These are phyloP conservation scores for Camelina neglecta DNA, from an alignment of 345 rosid species.

Conservation along the genomic window DNA sequence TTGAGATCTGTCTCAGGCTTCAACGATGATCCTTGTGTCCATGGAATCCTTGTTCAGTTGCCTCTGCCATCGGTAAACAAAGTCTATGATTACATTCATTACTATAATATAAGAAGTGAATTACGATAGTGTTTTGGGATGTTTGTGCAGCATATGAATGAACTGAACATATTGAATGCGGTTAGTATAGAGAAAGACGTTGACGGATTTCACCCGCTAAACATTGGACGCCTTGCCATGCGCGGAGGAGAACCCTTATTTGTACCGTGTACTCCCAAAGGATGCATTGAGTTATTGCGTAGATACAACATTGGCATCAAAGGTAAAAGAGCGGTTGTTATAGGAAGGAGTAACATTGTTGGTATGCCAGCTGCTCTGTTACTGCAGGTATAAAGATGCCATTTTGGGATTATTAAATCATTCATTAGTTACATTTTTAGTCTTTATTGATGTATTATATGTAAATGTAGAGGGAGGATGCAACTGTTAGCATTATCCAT, in stretches of 20 bases:
- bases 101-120: background rate
- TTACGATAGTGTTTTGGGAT: background rate
- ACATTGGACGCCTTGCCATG: conserved; percentile 72
- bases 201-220: conserved; percentile 83
- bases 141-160: conserved; percentile 73
- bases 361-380: conserved; percentile 89
- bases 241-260: conserved; percentile 77
- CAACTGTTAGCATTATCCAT: conserved; percentile 73
- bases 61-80: conserved; percentile 70
- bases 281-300: conserved; percentile 78
- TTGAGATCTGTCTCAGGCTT: conserved; percentile 59
- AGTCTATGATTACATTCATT: background rate
- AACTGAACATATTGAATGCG: conserved; percentile 63
- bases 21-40: conserved; percentile 70
- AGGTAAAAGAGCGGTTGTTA: conserved; percentile 80
- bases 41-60: conserved; percentile 86
- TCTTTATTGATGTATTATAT: conserved; percentile 22
- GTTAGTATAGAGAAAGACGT: conserved; percentile 77
- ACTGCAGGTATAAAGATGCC: conserved; percentile 57
- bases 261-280: conserved; percentile 85
- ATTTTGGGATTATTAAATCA: background rate
- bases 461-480: conserved; percentile 71
- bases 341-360: conserved; percentile 89
- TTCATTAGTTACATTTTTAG: too few relatives aligned
- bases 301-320: conserved; percentile 69